Evolutionary conservation across 129 eudicot genomes (phyloP).

Genomic region (Kitagawia praeruptora): DNA sequence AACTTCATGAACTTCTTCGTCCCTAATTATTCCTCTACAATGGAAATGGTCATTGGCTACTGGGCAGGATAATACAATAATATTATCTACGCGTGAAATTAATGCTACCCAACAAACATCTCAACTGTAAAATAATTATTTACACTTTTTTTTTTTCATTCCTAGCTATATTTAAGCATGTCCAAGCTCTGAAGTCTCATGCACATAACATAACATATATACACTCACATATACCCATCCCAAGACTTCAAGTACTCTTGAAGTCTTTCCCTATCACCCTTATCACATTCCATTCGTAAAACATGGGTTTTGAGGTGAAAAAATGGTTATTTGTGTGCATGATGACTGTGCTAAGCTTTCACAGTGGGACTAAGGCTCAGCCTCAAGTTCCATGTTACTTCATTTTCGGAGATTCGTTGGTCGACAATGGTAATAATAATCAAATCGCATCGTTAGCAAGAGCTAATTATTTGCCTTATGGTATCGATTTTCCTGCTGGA

Average conservation of each 20-base stretch:
- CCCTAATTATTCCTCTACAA: no score
- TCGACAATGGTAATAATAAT: constrained; percentile 29
- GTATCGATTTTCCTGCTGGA: constrained; percentile 24
- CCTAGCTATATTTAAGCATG: neutral
- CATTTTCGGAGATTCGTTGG: constrained; percentile 32
- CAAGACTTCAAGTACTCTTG: neutral
- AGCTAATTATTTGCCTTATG: constrained; percentile 26
- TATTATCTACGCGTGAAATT: constrained; percentile 3
- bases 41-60: neutral
- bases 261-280: neutral
- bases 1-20: no score
- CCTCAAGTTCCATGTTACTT: constrained; percentile 31
- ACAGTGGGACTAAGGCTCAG: neutral
- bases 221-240: neutral
- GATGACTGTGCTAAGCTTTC: neutral
- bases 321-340: neutral
- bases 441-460: constrained; percentile 12
- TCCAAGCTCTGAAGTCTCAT: neutral
- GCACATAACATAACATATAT: neutral
- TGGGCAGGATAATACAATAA: neutral
- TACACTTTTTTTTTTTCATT: no score
- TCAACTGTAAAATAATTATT: neutral
- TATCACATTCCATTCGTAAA: neutral
- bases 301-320: constrained; percentile 1
- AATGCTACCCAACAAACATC: neutral